Evolutionary conservation across 495 filamentous ascomycete species (phyloP).

Genomic region (Corynascus novoguineensis): DNA sequence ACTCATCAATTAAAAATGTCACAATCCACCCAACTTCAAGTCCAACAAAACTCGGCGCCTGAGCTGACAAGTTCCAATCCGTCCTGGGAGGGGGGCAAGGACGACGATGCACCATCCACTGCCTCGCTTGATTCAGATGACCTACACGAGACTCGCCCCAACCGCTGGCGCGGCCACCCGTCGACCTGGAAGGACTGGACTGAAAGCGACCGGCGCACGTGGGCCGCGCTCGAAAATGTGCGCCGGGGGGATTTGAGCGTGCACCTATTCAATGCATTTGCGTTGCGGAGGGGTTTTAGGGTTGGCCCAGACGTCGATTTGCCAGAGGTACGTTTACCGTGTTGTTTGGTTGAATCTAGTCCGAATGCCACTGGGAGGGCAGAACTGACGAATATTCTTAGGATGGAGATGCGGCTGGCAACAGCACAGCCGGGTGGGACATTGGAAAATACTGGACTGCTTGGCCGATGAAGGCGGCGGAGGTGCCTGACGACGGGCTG

Average conservation of each 20-base stretch:
- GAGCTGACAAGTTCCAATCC: background rate
- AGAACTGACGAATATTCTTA: background rate
- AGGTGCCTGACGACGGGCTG: conserved; percentile 53
- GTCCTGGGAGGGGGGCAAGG: background rate
- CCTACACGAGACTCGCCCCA: conserved; percentile 39
- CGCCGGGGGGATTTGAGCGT: conserved; percentile 58
- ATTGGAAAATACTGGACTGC: conserved; percentile 63
- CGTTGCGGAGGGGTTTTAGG: conserved; percentile 47
- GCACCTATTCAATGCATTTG: conserved; percentile 72
- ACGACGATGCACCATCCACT: background rate
- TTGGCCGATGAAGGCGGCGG: conserved; percentile 62
- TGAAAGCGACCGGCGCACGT: conserved; percentile 51
- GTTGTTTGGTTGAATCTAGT: background rate
- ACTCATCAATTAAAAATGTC: too few relatives aligned
- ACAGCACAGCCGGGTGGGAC: conserved; percentile 15
- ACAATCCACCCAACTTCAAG: background rate
- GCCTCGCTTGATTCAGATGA: conserved; percentile 4
- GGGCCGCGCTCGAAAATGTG: conserved; percentile 51
- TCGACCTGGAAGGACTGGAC: conserved; percentile 59
- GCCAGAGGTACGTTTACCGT: background rate
- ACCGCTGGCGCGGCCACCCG: conserved; percentile 49
- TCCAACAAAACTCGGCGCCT: background rate
- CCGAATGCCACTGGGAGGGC: background rate
- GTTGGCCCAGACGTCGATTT: conserved; percentile 14
- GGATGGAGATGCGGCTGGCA: background rate